A percentile compares a stretch with the other conserved stretches of the same genome.
Conservation (phyloP, 2,329 filamentous ascomycete species). For the Ophiostoma tasmaniense region DNA sequence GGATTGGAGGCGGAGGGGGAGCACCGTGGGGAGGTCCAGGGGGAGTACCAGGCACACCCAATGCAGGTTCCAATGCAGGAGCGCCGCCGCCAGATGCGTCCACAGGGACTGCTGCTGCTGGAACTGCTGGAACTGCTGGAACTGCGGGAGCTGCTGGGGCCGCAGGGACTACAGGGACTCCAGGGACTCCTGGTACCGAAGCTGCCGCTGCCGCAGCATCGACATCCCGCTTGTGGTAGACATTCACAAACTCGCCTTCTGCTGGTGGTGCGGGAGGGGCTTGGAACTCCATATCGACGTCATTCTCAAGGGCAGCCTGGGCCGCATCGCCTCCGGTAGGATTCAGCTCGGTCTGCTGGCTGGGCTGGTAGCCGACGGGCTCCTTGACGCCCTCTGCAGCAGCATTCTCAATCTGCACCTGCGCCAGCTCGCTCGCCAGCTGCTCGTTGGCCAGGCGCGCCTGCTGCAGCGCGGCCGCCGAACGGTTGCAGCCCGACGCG, state of each 20-base stretch:
- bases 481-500: constrained; percentile 66
- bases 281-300: not conserved
- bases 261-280: not conserved
- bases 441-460: constrained; percentile 18
- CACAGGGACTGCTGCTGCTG: not conserved
- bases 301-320: not conserved
- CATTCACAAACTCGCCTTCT: constrained; percentile 11
- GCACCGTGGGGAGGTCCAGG: not conserved
- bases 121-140: no score
- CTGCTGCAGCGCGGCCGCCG: constrained; percentile 30
- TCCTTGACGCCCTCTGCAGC: constrained; percentile 20
- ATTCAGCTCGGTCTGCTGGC: not conserved
- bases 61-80: not conserved
- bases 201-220: not conserved
- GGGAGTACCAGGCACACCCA: not conserved
- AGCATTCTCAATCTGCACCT: constrained; percentile 27
- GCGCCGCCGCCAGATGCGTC: not conserved
- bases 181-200: not conserved
- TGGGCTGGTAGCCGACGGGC: constrained; percentile 27
- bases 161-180: not conserved
- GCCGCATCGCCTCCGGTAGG: not conserved
- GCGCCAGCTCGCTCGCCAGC: constrained; percentile 28
- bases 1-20: not conserved
- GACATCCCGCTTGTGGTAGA: constrained; percentile 10
- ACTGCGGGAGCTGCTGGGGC: not conserved